Conservation (phyloP, 176 grass and related monocot species). For the maize (Zea mays) region Zm-B73-REFERENCE-NAM-5.0 NC_050101.1:174465501-174466000, state of each 20-base stretch:
- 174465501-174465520: constrained; percentile 39
- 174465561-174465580: constrained; percentile 36
- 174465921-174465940: constrained; percentile 25
- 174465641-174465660: not conserved
- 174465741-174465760: constrained; percentile 56
- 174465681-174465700: not conserved
- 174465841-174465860: not conserved
- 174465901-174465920: not conserved
- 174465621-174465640: not conserved
- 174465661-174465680: not conserved
- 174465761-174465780: constrained; percentile 40
- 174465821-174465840: not conserved
- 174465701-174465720: constrained; percentile 61
- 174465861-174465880: not conserved
- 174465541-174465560: constrained; percentile 48
- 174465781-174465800: constrained; percentile 47
- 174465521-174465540: constrained; percentile 61
- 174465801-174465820: not conserved
- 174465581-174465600: constrained; percentile 46
- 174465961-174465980: not conserved
- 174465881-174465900: constrained; percentile 26
- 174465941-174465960: constrained; percentile 43
- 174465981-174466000: not conserved
- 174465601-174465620: constrained; percentile 21
- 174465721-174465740: constrained; percentile 54